Percentiles rank a stretch among this genome's conserved stretches.
phyloP scores from a whole-genome alignment of 2,329 filamentous ascomycete genomes.

The Dichotomopilus funicola region DNA sequence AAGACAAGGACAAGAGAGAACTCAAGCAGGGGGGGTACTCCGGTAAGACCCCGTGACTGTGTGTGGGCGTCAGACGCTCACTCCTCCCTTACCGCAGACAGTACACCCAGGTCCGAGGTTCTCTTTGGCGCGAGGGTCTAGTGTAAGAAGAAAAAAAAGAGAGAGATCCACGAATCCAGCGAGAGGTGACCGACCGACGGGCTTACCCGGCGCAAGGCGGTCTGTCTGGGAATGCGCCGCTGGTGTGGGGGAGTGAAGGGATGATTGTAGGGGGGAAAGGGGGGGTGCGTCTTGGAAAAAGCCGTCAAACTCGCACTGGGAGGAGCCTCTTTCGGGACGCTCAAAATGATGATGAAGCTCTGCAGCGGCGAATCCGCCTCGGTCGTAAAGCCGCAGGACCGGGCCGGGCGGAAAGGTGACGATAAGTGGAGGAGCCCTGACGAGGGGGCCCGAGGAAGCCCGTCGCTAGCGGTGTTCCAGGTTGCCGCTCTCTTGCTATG shows the following conservation, averaged over 20 bases:
- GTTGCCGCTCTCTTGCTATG: too few species aligned
- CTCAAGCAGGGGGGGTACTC: slow-evolving; percentile 6
- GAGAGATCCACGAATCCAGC: too few species aligned
- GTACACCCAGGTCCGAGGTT: too few species aligned
- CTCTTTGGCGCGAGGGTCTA: too few species aligned
- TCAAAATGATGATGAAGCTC: neutral
- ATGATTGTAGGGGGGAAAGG: neutral
- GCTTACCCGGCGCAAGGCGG: slow-evolving; percentile 6
- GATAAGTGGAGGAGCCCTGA: too few species aligned
- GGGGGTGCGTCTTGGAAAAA: slow-evolving; percentile 3
- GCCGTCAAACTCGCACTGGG: neutral
- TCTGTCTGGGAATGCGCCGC: neutral
- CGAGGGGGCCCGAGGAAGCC: too few species aligned
- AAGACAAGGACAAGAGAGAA: neutral
- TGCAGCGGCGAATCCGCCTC: slow-evolving; percentile 11
- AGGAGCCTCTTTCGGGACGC: slow-evolving; percentile 7
- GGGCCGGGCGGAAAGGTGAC: too few species aligned
- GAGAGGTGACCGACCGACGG: too few species aligned
- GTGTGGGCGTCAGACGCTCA: slow-evolving; percentile 3
- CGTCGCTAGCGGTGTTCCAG: too few species aligned
- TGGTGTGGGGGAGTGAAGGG: neutral
- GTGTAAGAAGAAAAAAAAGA: too few species aligned
- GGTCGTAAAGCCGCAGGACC: slow-evolving; percentile 1
- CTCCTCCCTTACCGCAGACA: neutral
- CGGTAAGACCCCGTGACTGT: slow-evolving; percentile 13